Percentiles rank a stretch among this genome's conserved stretches.
Conservation (phyloP, 148 eudicot genomes). For the Hydrangea macrophylla region DNA sequence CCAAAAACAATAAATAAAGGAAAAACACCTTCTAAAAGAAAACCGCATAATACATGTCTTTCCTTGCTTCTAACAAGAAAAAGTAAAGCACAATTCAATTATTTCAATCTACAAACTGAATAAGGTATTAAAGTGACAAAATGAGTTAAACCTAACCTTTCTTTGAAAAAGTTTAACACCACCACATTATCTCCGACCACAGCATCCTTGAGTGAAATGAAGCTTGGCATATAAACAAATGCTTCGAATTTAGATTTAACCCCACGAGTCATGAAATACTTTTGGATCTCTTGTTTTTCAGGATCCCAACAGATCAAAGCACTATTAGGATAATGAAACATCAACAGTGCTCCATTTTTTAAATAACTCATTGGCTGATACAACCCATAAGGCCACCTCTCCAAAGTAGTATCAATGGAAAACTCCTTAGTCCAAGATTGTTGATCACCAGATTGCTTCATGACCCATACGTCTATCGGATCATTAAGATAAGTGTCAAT, state of each 20-base stretch:
- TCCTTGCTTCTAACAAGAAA: too few species aligned
- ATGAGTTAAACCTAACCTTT: too few species aligned
- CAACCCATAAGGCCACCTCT: not conserved
- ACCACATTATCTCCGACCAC: slow-evolving; percentile 3
- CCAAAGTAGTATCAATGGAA: not conserved
- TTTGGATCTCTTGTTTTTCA: not conserved
- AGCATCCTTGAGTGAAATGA: slow-evolving; percentile 23
- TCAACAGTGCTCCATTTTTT: slow-evolving; percentile 15
- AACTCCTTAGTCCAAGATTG: slow-evolving; percentile 21
- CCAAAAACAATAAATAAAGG: too few species aligned
- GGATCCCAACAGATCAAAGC: slow-evolving; percentile 13
- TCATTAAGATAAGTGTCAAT: not conserved
- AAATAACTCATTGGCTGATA: slow-evolving; percentile 13
- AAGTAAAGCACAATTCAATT: too few species aligned
- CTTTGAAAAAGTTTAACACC: too few species aligned
- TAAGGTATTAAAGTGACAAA: too few species aligned
- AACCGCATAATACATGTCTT: too few species aligned
- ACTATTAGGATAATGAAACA: not conserved
- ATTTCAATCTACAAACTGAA: too few species aligned
- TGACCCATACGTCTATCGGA: slow-evolving; percentile 13
- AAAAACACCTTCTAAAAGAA: too few species aligned
- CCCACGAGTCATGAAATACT: not conserved
- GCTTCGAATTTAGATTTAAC: not conserved
- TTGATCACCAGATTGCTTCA: slow-evolving; percentile 14
- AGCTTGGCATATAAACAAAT: slow-evolving; percentile 13